Conservation (phyloP, 2,329 filamentous ascomycete genomes). For the Mollisia scopiformis region DNA sequence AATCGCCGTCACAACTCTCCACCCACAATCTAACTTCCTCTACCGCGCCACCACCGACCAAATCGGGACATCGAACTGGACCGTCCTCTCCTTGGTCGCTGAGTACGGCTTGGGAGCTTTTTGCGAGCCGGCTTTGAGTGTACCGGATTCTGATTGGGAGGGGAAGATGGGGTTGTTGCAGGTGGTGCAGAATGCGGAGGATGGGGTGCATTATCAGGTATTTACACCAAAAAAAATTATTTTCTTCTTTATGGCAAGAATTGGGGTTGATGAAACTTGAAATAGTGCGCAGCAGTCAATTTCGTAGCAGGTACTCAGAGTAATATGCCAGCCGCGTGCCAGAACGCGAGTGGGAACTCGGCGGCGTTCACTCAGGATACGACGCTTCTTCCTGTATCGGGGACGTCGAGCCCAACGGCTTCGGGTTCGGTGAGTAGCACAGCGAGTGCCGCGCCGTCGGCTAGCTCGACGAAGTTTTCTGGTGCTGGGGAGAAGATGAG, state of each 20-base stretch:
- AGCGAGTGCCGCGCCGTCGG: neutral
- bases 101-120: slow-evolving; percentile 58
- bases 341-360: neutral
- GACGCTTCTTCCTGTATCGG: slow-evolving; percentile 1
- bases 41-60: slow-evolving; percentile 58
- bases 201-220: slow-evolving; percentile 61
- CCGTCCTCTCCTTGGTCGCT: slow-evolving; percentile 55
- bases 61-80: slow-evolving; percentile 53
- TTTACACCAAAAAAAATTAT: neutral
- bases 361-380: neutral
- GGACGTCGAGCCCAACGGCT: neutral
- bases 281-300: slow-evolving; percentile 1
- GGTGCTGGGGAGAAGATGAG: neutral
- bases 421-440: neutral
- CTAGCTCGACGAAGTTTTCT: neutral
- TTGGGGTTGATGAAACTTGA: neutral
- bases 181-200: slow-evolving; percentile 52
- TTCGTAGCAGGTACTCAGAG: neutral
- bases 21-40: slow-evolving; percentile 56
- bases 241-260: neutral
- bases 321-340: neutral
- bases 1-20: slow-evolving; percentile 50
- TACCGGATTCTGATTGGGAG: slow-evolving; percentile 50
- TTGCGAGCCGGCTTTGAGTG: slow-evolving; percentile 52
- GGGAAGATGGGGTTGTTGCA: slow-evolving; percentile 58